phyloP scores from a whole-genome alignment of 2,329 filamentous ascomycete species.

The Aspergillus sp. region DNA sequence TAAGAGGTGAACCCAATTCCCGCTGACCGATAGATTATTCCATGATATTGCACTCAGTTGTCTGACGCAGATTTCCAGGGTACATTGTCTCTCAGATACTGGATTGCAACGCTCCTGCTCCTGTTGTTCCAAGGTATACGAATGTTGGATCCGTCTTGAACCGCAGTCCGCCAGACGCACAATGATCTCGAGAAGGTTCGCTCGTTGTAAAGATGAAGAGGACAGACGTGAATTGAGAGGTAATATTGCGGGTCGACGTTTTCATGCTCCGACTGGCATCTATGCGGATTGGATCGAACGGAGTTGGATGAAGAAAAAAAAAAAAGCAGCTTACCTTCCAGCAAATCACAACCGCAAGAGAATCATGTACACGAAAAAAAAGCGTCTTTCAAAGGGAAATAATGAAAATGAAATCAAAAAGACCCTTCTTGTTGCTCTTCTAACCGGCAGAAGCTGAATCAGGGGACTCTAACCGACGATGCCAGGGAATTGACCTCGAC shows the following conservation, averaged over 20 bases:
- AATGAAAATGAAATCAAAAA: slow-evolving; percentile 24
- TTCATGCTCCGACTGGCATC: slow-evolving; percentile 4
- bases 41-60: background rate
- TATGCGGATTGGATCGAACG: slow-evolving; percentile 1
- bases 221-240: background rate
- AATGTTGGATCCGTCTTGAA: slow-evolving; percentile 12
- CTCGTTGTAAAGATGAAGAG: background rate
- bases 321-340: slow-evolving; percentile 24
- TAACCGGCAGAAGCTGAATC: slow-evolving; percentile 40
- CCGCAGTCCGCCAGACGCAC: slow-evolving; percentile 6
- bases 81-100: background rate
- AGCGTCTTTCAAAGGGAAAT: slow-evolving; percentile 20
- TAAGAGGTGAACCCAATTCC: background rate
- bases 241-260: background rate
- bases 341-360: slow-evolving; percentile 22
- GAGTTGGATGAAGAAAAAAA: background rate
- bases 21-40: background rate
- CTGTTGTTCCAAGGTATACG: slow-evolving; percentile 8
- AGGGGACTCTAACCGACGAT: slow-evolving; percentile 34
- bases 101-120: slow-evolving; percentile 9
- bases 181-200: background rate
- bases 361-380: slow-evolving; percentile 27
- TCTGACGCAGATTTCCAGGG: background rate
- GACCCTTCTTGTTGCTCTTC: slow-evolving; percentile 36
- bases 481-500: slow-evolving; percentile 32